Base-by-base conservation (phyloP, 305 asterid genomes). In the Fraxinus ornus region DNA sequence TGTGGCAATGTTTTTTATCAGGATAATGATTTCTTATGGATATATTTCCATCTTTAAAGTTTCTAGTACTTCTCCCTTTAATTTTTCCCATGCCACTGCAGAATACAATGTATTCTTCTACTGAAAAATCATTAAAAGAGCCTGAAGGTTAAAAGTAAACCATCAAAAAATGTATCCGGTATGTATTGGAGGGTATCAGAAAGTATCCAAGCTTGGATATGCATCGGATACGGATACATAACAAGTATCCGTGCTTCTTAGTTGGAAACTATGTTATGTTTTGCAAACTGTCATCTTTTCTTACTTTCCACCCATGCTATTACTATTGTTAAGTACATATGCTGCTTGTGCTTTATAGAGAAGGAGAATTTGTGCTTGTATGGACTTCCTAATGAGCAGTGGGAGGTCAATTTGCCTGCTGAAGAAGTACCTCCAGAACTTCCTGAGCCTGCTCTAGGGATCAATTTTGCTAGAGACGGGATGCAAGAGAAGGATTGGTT, bases 401-500 rank as follows among this genome's bases (percentile, higher is more conserved):
- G 89, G 92, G 88, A 80, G 83, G 88, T 89, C 30, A 87, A 83
- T 83, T 81, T 89, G 37, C 92, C 88, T 10, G 86, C 89, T 24
- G 89, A 87, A 70, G 90, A 89, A 81, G 85, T 86, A 62, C 92
- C 92, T 77, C 89, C 89, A 55, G 85, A 86, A 79, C 87, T 89
- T 15, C 92, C 90, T 1, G 90, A 87, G 73, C 92, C 89, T 83
- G 90, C 88, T 79, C 70, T 86, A 73, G 92, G 92, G 49, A 89
- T 89, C 71, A 87, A 87, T 85, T 89, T 87, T 83, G 87, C 92
- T 32, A 87, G 92, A 79, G 92, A 86, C 24, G 90, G 90, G 32
- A 87, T 89, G 92, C 86, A 84, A 84, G 90, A 81, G 19, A 89
- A 89, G 77, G 92, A 89, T 35, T 89, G 90, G 92, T 66, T 87